Evolutionary conservation across 2,329 filamentous ascomycete genomes (phyloP).

Genomic region (Cytospora piceae): DNA sequence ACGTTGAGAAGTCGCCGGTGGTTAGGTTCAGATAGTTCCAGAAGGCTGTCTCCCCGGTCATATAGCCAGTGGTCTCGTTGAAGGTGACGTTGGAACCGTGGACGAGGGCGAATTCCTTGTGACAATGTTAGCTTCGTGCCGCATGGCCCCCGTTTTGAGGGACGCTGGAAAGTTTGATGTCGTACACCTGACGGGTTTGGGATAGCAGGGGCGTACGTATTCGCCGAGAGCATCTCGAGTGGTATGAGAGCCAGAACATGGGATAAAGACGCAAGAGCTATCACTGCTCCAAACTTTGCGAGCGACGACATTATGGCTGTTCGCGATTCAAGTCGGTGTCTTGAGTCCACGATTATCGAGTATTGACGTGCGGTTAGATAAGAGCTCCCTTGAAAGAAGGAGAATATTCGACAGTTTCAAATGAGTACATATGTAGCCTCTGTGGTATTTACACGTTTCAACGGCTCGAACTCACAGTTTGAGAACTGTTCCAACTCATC

Average conservation of each 20-base stretch:
- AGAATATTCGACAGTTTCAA: too few relatives aligned
- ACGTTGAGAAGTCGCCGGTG: neutral
- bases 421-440: too few relatives aligned
- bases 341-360: too few relatives aligned
- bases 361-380: too few relatives aligned
- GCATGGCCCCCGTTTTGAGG: too few relatives aligned
- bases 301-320: neutral
- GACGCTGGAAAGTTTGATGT: neutral
- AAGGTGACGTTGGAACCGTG: slow-evolving; percentile 5
- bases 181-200: slow-evolving; percentile 9
- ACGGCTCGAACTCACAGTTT: too few relatives aligned
- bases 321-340: neutral
- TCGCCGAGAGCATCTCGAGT: slow-evolving; percentile 5
- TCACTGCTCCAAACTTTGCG: neutral
- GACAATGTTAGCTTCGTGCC: neutral
- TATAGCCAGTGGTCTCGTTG: slow-evolving; percentile 5
- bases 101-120: neutral
- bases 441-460: too few relatives aligned
- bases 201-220: slow-evolving; percentile 1
- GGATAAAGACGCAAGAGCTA: neutral
- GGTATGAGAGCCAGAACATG: neutral
- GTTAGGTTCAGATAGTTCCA: neutral
- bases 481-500: too few relatives aligned
- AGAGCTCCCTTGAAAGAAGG: too few relatives aligned
- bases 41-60: neutral